Conservation (phyloP, 306 rosid genomes). For the Lagenaria siceraria region DNA sequence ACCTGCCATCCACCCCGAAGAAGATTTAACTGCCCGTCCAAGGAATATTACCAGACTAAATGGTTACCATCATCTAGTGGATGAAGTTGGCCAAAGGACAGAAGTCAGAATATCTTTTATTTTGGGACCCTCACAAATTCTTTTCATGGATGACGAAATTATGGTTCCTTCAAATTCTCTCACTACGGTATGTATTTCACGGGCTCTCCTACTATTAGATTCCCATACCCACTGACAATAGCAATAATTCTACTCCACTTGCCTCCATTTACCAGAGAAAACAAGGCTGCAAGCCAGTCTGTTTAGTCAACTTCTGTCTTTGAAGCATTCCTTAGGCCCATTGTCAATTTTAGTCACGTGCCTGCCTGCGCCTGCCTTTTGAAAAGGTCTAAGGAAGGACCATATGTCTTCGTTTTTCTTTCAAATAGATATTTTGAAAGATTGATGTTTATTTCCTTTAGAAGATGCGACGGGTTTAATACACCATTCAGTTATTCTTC, state of each 20-base stretch:
- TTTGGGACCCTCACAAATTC: neutral
- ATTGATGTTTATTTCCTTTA: neutral
- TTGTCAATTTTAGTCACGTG: conserved; percentile 6
- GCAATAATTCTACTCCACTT: conserved; percentile 12
- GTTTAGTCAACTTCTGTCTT: conserved; percentile 12
- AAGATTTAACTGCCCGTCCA: conserved; percentile 11
- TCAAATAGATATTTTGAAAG: neutral
- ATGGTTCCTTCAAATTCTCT: conserved; percentile 17
- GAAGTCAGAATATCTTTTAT: neutral
- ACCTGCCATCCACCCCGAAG: conserved; percentile 3
- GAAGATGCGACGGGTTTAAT: neutral
- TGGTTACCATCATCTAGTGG: conserved; percentile 3
- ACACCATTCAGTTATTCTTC: neutral
- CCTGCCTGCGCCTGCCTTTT: neutral
- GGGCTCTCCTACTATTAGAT: conserved; percentile 15
- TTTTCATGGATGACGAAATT: conserved; percentile 28
- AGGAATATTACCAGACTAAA: conserved; percentile 8
- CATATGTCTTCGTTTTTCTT: neutral
- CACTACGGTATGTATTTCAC: conserved; percentile 6
- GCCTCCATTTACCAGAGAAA: neutral
- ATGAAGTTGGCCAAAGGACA: neutral
- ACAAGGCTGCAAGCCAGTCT: conserved; percentile 14
- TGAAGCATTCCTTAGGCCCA: neutral
- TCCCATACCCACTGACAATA: conserved; percentile 8
- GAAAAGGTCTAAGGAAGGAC: neutral